A percentile compares a stretch with the other conserved stretches of the same genome.
phyloP scores from a whole-genome alignment of 1,284 basidiomycete genomes.

The Hemileia vastatrix region DNA sequence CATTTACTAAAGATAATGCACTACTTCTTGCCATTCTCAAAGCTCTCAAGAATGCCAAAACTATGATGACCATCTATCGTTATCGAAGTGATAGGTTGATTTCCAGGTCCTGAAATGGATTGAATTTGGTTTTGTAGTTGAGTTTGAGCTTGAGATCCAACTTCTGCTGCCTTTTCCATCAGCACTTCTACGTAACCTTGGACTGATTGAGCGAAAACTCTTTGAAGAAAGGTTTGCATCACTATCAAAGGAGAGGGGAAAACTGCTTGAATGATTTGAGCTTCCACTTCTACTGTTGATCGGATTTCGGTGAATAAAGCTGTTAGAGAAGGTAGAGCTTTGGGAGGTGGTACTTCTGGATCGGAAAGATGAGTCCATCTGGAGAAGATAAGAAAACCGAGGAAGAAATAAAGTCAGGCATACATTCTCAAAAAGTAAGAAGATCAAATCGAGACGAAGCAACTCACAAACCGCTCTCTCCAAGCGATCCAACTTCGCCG shows the following conservation, averaged over 20 bases:
- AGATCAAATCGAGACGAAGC: neutral
- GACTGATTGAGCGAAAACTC: constrained; percentile 40
- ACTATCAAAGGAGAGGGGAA: constrained; percentile 41
- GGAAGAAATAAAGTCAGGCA: neutral
- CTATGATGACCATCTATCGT: too few species aligned
- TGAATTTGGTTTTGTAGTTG: neutral
- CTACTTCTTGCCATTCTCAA: constrained; percentile 37
- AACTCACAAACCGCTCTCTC: constrained; percentile 32
- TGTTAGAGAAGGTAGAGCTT: constrained; percentile 34
- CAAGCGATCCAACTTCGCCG: constrained; percentile 33
- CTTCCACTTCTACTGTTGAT: constrained; percentile 41
- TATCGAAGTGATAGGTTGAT: neutral
- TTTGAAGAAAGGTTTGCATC: constrained; percentile 43
- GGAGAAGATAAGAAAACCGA: neutral
- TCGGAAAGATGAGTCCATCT: neutral
- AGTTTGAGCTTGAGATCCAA: constrained; percentile 20
- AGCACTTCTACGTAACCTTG: constrained; percentile 41
- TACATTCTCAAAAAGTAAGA: neutral
- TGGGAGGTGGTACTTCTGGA: constrained; percentile 36
- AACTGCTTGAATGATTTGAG: constrained; percentile 43
- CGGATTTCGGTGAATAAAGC: constrained; percentile 40
- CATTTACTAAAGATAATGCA: constrained; percentile 35
- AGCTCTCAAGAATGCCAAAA: constrained; percentile 39
- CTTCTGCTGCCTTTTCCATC: constrained; percentile 38
- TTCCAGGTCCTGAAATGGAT: neutral